Evolutionary conservation across 1,139 yeast genomes (phyloP).

Genomic region (Arxiozyma heterogenica): DNA sequence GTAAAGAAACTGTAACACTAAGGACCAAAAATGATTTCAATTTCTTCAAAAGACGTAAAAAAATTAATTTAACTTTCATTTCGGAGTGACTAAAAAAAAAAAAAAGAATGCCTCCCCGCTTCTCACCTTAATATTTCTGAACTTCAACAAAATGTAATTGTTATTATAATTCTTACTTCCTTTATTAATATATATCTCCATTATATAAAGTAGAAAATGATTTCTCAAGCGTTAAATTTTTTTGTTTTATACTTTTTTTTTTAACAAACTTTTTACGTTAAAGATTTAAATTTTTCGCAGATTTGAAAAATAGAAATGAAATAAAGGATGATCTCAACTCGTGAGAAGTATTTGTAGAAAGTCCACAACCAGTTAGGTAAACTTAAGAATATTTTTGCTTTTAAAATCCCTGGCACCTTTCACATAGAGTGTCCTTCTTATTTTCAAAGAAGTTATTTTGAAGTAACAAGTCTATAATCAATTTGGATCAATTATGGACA

Average conservation of each 20-base stretch:
- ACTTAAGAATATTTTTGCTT: background rate
- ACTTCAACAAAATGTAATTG: background rate
- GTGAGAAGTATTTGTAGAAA: background rate
- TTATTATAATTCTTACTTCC: no score
- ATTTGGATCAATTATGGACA: background rate
- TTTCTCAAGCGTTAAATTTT: background rate
- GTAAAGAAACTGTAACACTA: conserved; percentile 22
- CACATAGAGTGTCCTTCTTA: no score
- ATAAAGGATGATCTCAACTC: background rate
- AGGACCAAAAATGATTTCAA: conserved; percentile 24
- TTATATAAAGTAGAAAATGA: background rate
- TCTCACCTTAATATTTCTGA: background rate
- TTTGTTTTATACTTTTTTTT: no score
- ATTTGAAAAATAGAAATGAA: background rate
- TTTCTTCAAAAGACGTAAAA: conserved; percentile 4
- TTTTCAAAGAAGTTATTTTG: no score
- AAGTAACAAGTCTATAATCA: no score
- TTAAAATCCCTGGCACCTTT: no score
- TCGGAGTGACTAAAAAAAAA: background rate
- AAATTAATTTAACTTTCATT: background rate
- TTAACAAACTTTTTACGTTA: no score
- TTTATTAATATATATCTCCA: background rate
- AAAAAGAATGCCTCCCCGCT: no score
- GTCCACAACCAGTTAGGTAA: background rate
- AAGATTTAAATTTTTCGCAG: background rate